Conservation (phyloP, 2,329 filamentous ascomycete genomes). For the Aspergillus clavatus region DNA sequence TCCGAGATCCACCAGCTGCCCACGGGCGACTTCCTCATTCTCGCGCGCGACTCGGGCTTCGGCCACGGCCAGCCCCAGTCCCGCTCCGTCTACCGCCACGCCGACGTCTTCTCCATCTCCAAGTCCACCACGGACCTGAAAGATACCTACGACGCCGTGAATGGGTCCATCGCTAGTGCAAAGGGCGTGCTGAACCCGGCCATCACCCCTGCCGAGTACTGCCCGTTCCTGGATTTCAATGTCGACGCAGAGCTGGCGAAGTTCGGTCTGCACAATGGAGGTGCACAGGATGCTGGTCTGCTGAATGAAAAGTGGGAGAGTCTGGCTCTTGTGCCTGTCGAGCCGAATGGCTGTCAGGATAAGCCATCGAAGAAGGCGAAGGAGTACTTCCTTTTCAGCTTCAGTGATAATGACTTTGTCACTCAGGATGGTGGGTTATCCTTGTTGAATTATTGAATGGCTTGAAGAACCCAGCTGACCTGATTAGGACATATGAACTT, state of each 20-base stretch:
- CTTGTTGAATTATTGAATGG: no score
- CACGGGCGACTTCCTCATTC: conserved; percentile 60
- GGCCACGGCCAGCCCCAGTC: conserved; percentile 54
- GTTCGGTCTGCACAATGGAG: conserved; percentile 66
- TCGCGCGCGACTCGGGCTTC: conserved; percentile 58
- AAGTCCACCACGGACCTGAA: conserved; percentile 56
- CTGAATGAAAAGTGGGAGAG: conserved; percentile 77
- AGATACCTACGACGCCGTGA: conserved; percentile 37
- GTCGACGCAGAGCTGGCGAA: conserved; percentile 58
- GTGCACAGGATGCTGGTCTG: conserved; percentile 52
- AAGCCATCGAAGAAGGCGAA: conserved; percentile 36
- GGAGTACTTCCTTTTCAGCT: conserved; percentile 63
- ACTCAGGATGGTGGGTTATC: conserved; percentile 57
- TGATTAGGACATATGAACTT: conserved; percentile 50
- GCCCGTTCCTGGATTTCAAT: conserved; percentile 65
- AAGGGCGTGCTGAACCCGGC: conserved; percentile 51
- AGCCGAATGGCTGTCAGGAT: conserved; percentile 34
- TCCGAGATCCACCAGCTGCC: conserved; percentile 64
- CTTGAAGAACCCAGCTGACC: not conserved
- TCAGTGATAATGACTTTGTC: conserved; percentile 72
- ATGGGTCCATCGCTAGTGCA: conserved; percentile 43
- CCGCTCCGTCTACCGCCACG: conserved; percentile 60
- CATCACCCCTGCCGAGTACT: conserved; percentile 58
- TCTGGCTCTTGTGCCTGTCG: conserved; percentile 57
- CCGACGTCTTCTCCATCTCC: conserved; percentile 64